phyloP scores from a whole-genome alignment of 495 filamentous ascomycete genomes.

The Pyrenula aspistea region DNA sequence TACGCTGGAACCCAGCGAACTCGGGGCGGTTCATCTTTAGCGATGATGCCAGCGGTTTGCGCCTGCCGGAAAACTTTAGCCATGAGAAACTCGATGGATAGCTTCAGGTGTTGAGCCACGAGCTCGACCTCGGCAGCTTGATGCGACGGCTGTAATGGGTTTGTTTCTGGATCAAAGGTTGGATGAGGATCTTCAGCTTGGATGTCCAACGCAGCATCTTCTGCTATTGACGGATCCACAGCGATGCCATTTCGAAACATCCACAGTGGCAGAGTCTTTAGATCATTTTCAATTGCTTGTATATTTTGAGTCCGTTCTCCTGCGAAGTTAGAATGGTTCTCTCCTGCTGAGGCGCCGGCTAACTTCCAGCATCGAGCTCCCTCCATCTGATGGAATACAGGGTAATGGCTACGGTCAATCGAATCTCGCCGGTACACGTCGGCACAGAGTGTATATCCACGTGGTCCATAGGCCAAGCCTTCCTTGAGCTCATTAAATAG shows the following conservation, averaged over 20 bases:
- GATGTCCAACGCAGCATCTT: conserved; percentile 38
- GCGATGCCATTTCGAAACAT: conserved; percentile 7
- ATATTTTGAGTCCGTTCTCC: background rate
- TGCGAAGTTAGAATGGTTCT: background rate
- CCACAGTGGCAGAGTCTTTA: conserved; percentile 46
- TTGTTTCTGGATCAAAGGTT: conserved; percentile 62
- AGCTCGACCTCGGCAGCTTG: conserved; percentile 66
- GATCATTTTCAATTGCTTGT: conserved; percentile 48
- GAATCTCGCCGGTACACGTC: conserved; percentile 95
- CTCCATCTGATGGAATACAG: conserved; percentile 98
- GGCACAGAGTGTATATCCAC: conserved; percentile 83
- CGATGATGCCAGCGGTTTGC: conserved; percentile 46
- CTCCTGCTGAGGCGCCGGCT: conserved; percentile 24
- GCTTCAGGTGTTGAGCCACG: conserved; percentile 75
- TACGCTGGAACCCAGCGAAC: conserved; percentile 95
- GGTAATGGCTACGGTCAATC: conserved; percentile 88
- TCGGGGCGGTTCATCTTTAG: conserved; percentile 56
- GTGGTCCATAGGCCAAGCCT: conserved; percentile 41
- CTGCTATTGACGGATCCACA: background rate
- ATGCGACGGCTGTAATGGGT: conserved; percentile 70
- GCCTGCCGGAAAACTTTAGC: conserved; percentile 78
- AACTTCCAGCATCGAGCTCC: conserved; percentile 87
- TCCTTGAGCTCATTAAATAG: conserved; percentile 52
- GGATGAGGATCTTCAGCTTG: conserved; percentile 78
- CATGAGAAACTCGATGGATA: conserved; percentile 78